phyloP scores from a whole-genome alignment of 257 asterid genomes.

The Jacaranda copaia region DNA sequence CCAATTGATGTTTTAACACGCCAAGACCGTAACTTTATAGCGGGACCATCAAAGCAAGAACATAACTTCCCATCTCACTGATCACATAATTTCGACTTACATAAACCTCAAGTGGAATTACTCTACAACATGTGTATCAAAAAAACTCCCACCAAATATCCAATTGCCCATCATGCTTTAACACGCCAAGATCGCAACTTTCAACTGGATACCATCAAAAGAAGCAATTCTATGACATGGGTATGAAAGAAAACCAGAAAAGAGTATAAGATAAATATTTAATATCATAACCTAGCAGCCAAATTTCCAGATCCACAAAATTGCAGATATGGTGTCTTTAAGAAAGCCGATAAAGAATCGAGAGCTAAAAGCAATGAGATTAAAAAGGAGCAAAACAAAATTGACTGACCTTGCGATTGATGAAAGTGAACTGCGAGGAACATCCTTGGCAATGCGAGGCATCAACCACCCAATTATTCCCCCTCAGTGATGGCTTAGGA shows the following conservation, averaged over 20 bases:
- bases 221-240: not conserved
- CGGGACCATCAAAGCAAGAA: conserved; percentile 13
- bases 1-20: not conserved
- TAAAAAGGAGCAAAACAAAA: not conserved
- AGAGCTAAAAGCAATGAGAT: conserved; percentile 22
- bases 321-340: conserved; percentile 14
- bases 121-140: not conserved
- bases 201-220: conserved; percentile 9
- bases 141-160: conserved; percentile 1
- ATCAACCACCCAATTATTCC: conserved; percentile 89
- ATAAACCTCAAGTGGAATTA: not conserved
- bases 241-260: not conserved
- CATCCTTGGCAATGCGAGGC: conserved; percentile 98
- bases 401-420: conserved; percentile 90
- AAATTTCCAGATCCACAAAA: conserved; percentile 26
- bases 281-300: not conserved
- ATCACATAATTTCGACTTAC: too few relatives aligned
- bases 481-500: conserved; percentile 84
- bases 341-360: conserved; percentile 6
- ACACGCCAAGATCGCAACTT: conserved; percentile 29
- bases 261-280: not conserved
- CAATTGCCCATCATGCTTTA: not conserved
- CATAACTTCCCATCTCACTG: not conserved
- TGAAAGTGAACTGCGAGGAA: conserved; percentile 91
- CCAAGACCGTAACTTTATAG: not conserved